phyloP scores from a whole-genome alignment of 108 stramenopile genomes.

The Discostella pseudostelligera region DNA sequence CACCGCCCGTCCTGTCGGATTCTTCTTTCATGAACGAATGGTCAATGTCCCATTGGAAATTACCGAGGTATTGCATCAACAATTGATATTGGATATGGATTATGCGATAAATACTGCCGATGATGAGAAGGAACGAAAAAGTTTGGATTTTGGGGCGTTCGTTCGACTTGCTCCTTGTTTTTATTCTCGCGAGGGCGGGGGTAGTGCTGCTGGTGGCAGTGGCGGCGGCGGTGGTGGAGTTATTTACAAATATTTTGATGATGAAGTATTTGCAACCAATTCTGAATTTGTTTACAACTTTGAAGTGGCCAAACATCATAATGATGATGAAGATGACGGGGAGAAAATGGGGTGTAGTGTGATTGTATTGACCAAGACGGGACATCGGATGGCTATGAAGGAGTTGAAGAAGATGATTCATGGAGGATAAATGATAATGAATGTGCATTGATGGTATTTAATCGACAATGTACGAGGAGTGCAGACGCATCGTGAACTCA shows the following conservation, averaged over 20 bases:
- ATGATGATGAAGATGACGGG: constrained; percentile 54
- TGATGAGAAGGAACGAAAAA: constrained; percentile 62
- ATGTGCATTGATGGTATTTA: not conserved
- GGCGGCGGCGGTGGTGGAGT: constrained; percentile 18
- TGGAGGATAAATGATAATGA: constrained; percentile 15
- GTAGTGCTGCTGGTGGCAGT: constrained; percentile 4
- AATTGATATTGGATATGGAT: constrained; percentile 82
- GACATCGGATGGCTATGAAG: constrained; percentile 78
- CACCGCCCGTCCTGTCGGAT: constrained; percentile 81
- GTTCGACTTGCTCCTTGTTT: constrained; percentile 70
- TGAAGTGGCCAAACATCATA: constrained; percentile 57
- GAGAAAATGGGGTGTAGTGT: constrained; percentile 46
- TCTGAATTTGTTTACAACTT: constrained; percentile 77
- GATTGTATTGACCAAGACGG: constrained; percentile 81
- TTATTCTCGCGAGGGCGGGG: not conserved
- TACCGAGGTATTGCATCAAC: constrained; percentile 72
- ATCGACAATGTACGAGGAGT: too few relatives aligned
- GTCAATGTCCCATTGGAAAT: constrained; percentile 84
- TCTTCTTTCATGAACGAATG: constrained; percentile 83
- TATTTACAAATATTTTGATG: constrained; percentile 82
- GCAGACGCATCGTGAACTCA: too few relatives aligned
- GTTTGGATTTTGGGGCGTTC: constrained; percentile 82
- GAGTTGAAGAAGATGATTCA: constrained; percentile 59
- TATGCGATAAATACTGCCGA: constrained; percentile 71
- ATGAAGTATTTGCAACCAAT: constrained; percentile 76